These are phyloP conservation scores for Ailanthus altissimus DNA, from an alignment of 345 rosid genomes.

Conservation along the genomic window DNA sequence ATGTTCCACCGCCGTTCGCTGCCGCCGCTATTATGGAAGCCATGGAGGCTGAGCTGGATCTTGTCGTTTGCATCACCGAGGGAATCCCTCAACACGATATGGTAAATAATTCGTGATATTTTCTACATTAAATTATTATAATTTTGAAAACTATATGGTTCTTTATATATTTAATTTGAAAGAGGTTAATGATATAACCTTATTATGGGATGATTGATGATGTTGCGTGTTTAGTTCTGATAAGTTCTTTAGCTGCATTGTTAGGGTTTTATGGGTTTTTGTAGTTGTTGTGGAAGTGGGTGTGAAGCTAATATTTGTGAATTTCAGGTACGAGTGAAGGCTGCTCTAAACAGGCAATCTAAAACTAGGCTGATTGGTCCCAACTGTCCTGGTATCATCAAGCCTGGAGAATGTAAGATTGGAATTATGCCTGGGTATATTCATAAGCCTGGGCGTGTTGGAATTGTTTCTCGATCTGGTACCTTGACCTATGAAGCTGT, in stretches of 20 bases:
- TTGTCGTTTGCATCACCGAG: conserved; percentile 89
- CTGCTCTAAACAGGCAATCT: conserved; percentile 83
- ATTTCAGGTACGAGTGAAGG: conserved; percentile 85
- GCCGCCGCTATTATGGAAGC: conserved; percentile 99
- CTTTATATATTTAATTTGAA: not conserved
- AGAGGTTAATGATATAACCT: not conserved
- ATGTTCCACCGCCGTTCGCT: conserved; percentile 97
- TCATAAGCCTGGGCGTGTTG: conserved; percentile 94
- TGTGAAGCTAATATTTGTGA: not conserved
- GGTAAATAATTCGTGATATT: conserved; percentile 40
- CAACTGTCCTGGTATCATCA: conserved; percentile 92
- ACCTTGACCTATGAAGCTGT: conserved; percentile 99
- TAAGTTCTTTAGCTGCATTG: not conserved
- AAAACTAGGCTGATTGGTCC: conserved; percentile 95
- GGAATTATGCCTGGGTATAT: conserved; percentile 99
- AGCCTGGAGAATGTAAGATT: conserved; percentile 93
- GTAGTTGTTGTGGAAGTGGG: not conserved
- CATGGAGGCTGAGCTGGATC: conserved; percentile 85
- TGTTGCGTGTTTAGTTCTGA: not conserved
- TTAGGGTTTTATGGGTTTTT: not conserved
- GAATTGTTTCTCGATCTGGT: conserved; percentile 95
- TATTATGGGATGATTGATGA: not conserved
- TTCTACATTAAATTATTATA: too few relatives aligned
- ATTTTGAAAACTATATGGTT: too few relatives aligned
- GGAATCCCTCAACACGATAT: conserved; percentile 98